A percentile compares a stretch with the other conserved stretches of the same genome.
Conservation (phyloP, 139 green algal species). For the Chlamydomonas sp. region DNA sequence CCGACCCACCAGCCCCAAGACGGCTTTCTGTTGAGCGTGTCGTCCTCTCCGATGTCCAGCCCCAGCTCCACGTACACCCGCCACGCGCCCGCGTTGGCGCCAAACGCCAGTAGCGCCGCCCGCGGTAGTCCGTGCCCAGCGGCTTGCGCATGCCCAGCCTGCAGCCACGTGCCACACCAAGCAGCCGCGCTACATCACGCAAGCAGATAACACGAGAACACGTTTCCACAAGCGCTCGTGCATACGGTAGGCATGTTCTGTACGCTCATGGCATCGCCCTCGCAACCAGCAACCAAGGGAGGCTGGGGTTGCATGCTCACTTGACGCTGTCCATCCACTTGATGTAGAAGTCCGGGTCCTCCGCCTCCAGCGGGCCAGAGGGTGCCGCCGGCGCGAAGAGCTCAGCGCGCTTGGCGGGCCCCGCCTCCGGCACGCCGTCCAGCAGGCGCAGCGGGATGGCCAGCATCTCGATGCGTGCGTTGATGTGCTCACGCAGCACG, state of each 20-base stretch:
- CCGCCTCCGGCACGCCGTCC: not conserved
- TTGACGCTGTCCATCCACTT: slow-evolving; percentile 48
- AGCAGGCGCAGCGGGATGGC: slow-evolving; percentile 7
- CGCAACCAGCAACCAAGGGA: not conserved
- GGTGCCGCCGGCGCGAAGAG: not conserved
- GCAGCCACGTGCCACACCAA: not conserved
- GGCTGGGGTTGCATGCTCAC: slow-evolving; percentile 6
- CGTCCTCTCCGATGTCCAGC: too few species aligned
- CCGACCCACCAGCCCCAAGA: slow-evolving; percentile 48
- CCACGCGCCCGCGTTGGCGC: slow-evolving; percentile 68
- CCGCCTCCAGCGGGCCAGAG: not conserved
- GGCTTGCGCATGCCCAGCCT: slow-evolving; percentile 73
- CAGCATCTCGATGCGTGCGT: slow-evolving; percentile 62
- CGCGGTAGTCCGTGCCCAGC: slow-evolving; percentile 72
- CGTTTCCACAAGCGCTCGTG: too few species aligned
- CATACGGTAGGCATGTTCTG: too few species aligned
- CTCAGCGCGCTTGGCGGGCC: not conserved
- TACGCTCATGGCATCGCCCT: not conserved
- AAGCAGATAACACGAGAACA: not conserved
- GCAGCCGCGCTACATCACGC: too few species aligned
- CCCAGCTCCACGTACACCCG: slow-evolving; percentile 73
- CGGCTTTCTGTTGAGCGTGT: too few species aligned
- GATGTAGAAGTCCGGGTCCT: slow-evolving; percentile 36
- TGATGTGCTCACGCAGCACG: slow-evolving; percentile 64
- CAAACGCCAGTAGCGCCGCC: slow-evolving; percentile 86